Evolutionary conservation across 495 filamentous ascomycete genomes (phyloP), one percentile per base, ranked within the genome.

Genomic region (Aspergillus bridgeri): DNA sequence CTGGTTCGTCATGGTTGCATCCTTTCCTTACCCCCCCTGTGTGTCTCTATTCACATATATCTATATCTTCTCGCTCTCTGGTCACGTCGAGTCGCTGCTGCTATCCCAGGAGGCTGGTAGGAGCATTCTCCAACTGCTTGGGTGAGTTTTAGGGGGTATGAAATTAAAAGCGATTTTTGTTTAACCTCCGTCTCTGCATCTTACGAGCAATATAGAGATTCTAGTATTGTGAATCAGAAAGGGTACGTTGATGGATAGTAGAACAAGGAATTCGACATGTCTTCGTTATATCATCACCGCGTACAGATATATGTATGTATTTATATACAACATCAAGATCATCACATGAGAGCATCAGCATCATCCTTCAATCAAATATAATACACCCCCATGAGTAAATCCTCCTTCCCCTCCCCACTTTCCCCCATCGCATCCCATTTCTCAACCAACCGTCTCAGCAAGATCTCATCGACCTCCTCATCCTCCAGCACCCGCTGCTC

Each of bases 391-490:
- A 60, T 21, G 22, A 46, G 25, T 13, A 48, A 2, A n/a, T 56
- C 20, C 7, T 42, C 42, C 0, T 43, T 21, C 11, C 60, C 51
- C 15, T 48, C 43, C 11, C 42, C 21, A 42, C 6, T 22, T 6
- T 17, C 43, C n/a, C 13, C 33, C 33, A 9, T 6, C 33, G 59
- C 21, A 42, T 21, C 20, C n/a, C 53, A 38, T 42, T 43, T 54
- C 29, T 23, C 6, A 21, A 57, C 24, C 17, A 57, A 53, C 15
- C 62, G 57, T 20, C 59, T 58, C 21, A 56, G 47, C 4, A 71
- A 53, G 48, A 65, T 46, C 22, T 65, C 56, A 38, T 71, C 69
- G 21, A 72, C 50, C 42, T 65, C 65, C 48, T 65, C 61, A 42
- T 66, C 62, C 20, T 69, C 67, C n/a, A 49, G 7, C 15, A 63